Conservation (phyloP, 805 yeast genomes). For the Maudiozyma bulderi region DNA sequence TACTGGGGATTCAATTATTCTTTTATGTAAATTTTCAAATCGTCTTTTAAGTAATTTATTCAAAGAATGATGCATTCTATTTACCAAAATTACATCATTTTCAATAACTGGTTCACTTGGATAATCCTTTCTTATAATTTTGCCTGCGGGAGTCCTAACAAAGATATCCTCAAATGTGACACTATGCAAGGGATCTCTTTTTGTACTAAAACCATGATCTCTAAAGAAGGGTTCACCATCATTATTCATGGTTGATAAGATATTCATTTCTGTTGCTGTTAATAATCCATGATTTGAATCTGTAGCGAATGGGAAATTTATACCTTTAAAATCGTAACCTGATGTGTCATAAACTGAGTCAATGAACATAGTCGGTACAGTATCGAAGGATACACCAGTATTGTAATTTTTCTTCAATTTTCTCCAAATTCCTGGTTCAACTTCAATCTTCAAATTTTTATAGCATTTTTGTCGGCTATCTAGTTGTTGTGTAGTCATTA, state of each 20-base stretch:
- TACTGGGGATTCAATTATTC: background rate
- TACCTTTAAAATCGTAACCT: constrained; percentile 16
- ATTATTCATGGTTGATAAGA: background rate
- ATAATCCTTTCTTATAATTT: constrained; percentile 23
- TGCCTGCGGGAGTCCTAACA: constrained; percentile 17
- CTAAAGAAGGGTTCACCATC: background rate
- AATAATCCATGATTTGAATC: background rate
- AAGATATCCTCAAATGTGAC: constrained; percentile 7
- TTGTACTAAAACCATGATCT: background rate
- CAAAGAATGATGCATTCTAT: constrained; percentile 16
- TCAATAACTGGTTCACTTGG: constrained; percentile 23
- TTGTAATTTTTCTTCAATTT: background rate
- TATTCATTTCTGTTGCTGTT: background rate
- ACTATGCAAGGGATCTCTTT: background rate
- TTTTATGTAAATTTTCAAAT: background rate
- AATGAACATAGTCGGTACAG: constrained; percentile 24
- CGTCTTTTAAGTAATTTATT: constrained; percentile 9
- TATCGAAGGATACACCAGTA: constrained; percentile 24
- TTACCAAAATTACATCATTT: constrained; percentile 22
- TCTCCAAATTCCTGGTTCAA: background rate
- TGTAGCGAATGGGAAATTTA: constrained; percentile 9
- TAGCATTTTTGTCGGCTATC: constrained; percentile 12
- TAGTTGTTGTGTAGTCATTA: constrained; percentile 5
- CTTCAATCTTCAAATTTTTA: constrained; percentile 8
- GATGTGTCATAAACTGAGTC: constrained; percentile 6